Evolutionary conservation across 306 rosid genomes (phyloP).

Genomic region (Fagus sylvatica): DNA sequence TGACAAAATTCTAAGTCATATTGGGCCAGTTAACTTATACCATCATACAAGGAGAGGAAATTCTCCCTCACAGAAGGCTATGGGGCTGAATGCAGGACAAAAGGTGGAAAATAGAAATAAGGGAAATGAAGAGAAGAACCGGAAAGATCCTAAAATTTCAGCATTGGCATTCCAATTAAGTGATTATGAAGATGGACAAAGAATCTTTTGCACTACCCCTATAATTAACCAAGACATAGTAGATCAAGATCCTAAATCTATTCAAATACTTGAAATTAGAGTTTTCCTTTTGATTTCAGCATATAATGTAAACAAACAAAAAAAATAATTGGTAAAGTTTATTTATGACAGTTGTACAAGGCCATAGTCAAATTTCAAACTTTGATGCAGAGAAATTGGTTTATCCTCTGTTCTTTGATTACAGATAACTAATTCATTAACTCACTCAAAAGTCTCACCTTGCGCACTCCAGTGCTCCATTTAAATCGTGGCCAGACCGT

Average conservation of each 20-base stretch:
- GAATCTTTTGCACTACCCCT: neutral
- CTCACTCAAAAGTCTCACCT: neutral
- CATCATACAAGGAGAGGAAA: neutral
- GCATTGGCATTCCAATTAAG: neutral
- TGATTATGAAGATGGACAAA: neutral
- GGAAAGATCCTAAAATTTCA: neutral
- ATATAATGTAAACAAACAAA: too few relatives aligned
- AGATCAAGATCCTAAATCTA: neutral
- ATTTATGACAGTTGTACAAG: neutral
- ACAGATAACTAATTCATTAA: neutral
- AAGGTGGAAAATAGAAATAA: too few relatives aligned
- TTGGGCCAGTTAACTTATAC: neutral
- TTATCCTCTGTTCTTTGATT: neutral
- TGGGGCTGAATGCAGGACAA: too few relatives aligned
- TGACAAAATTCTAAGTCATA: neutral
- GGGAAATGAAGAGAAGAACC: too few relatives aligned
- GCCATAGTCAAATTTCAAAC: neutral
- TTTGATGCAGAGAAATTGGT: neutral
- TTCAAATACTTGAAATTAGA: neutral
- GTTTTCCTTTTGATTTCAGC: neutral
- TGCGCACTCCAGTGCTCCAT: neutral
- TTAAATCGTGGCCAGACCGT: too few relatives aligned
- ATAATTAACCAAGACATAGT: neutral
- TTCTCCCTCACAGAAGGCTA: neutral
- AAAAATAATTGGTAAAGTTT: neutral